Evolutionary conservation across 805 yeast species (phyloP).

Genomic region (Candida orba): DNA sequence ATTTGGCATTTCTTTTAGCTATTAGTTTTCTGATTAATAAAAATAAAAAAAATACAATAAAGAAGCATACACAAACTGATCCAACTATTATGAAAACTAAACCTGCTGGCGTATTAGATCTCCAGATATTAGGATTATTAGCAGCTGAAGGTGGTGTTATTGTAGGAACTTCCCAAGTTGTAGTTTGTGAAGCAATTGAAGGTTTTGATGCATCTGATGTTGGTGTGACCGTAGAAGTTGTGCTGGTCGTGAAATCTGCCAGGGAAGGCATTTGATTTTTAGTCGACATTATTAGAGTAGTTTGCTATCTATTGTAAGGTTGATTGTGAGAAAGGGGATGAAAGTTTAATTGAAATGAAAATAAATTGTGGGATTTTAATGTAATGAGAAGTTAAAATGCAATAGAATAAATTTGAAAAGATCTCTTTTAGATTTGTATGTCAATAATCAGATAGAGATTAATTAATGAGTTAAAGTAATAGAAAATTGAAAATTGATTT

Average conservation of each 20-base stretch:
- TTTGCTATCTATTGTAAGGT: too few species aligned
- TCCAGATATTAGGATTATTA: constrained; percentile 58
- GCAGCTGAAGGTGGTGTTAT: constrained; percentile 46
- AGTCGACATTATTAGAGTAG: too few species aligned
- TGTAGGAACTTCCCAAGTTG: constrained; percentile 24
- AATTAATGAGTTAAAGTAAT: too few species aligned
- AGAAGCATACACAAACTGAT: constrained; percentile 51
- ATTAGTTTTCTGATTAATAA: constrained; percentile 39
- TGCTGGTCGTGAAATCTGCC: neutral
- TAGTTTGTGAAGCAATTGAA: neutral
- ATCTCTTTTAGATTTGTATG: too few species aligned
- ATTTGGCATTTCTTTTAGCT: constrained; percentile 47
- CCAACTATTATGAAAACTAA: constrained; percentile 84
- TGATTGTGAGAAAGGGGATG: too few species aligned
- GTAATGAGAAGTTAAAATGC: too few species aligned
- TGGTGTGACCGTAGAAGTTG: neutral
- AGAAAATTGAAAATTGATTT: too few species aligned
- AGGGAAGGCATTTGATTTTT: neutral
- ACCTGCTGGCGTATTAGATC: constrained; percentile 53
- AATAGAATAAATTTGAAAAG: too few species aligned
- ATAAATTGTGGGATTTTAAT: too few species aligned
- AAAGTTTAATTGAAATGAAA: too few species aligned
- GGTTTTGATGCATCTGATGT: neutral
- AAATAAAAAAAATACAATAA: constrained; percentile 45
- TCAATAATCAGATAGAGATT: too few species aligned